These are phyloP conservation scores for Vigna unguiculata DNA, from an alignment of 306 rosid genomes.

Conservation along the genomic window DNA sequence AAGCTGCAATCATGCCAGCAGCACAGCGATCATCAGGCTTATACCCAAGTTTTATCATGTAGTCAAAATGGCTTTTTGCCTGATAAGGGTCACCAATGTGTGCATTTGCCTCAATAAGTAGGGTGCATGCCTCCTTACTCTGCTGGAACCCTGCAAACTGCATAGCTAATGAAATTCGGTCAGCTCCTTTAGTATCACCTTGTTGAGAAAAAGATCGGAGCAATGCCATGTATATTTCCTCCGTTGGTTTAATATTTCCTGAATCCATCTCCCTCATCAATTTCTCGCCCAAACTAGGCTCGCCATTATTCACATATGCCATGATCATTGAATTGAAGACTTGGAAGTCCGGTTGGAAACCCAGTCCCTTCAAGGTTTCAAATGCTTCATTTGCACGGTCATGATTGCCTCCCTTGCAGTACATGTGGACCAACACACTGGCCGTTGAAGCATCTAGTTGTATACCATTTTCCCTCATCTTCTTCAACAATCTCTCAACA, in stretches of 20 bases:
- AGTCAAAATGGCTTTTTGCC: slow-evolving; percentile 74
- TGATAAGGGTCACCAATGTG: slow-evolving; percentile 54
- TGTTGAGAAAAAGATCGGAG: slow-evolving; percentile 61
- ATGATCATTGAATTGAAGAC: slow-evolving; percentile 72
- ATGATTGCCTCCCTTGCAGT: slow-evolving; percentile 77
- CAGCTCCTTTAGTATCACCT: slow-evolving; percentile 58
- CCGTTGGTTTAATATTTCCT: slow-evolving; percentile 59
- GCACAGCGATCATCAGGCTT: slow-evolving; percentile 82
- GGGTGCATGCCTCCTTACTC: slow-evolving; percentile 63
- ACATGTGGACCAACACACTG: slow-evolving; percentile 73
- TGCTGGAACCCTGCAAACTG: slow-evolving; percentile 64
- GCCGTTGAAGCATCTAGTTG: slow-evolving; percentile 62
- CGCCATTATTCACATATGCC: slow-evolving; percentile 71
- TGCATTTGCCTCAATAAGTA: slow-evolving; percentile 71
- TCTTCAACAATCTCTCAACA: slow-evolving; percentile 76
- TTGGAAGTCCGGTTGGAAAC: slow-evolving; percentile 74
- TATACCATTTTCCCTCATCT: slow-evolving; percentile 73
- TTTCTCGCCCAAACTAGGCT: slow-evolving; percentile 54
- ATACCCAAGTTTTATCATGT: slow-evolving; percentile 64
- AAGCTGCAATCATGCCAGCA: slow-evolving; percentile 84
- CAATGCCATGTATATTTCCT: slow-evolving; percentile 75
- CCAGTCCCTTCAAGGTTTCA: slow-evolving; percentile 63
- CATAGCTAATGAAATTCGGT: slow-evolving; percentile 61
- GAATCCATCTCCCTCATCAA: slow-evolving; percentile 78
- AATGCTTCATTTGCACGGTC: slow-evolving; percentile 70